Evolutionary conservation across 768 basidiomycete species (phyloP).

Genomic region (Leccinum variicolor): DNA sequence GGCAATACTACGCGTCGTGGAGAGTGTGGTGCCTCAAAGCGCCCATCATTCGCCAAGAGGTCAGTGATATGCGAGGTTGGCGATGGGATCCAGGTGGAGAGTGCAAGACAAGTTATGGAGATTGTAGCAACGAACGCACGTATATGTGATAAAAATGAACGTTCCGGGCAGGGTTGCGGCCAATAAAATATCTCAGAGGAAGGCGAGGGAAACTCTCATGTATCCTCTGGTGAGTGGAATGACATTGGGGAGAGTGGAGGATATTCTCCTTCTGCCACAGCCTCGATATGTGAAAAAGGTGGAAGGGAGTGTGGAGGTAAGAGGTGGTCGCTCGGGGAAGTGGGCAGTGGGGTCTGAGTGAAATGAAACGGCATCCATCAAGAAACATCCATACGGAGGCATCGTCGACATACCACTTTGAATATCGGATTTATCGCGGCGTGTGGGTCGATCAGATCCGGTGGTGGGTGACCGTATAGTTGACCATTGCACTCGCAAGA

Average conservation of each 20-base stretch:
- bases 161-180: slow-evolving; percentile 17
- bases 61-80: slow-evolving; percentile 12
- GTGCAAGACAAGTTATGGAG: slow-evolving; percentile 22
- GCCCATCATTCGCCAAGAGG: slow-evolving; percentile 17
- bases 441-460: slow-evolving; percentile 58
- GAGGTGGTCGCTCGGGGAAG: slow-evolving; percentile 36
- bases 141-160: slow-evolving; percentile 26
- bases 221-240: slow-evolving; percentile 53
- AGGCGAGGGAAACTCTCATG: slow-evolving; percentile 20
- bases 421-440: slow-evolving; percentile 83
- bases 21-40: background rate
- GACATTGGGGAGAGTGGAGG: slow-evolving; percentile 76
- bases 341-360: slow-evolving; percentile 51
- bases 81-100: slow-evolving; percentile 25
- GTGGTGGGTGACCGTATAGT: slow-evolving; percentile 54
- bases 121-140: slow-evolving; percentile 30
- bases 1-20: slow-evolving; percentile 16
- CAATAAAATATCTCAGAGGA: slow-evolving; percentile 26
- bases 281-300: slow-evolving; percentile 79
- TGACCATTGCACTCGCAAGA: slow-evolving; percentile 53
- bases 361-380: slow-evolving; percentile 7
- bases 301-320: slow-evolving; percentile 54
- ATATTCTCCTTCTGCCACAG: slow-evolving; percentile 75
- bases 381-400: background rate
- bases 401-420: slow-evolving; percentile 69